Conservation (phyloP, 2,329 filamentous ascomycete species). For the Rhynchosporium graminicola region DNA sequence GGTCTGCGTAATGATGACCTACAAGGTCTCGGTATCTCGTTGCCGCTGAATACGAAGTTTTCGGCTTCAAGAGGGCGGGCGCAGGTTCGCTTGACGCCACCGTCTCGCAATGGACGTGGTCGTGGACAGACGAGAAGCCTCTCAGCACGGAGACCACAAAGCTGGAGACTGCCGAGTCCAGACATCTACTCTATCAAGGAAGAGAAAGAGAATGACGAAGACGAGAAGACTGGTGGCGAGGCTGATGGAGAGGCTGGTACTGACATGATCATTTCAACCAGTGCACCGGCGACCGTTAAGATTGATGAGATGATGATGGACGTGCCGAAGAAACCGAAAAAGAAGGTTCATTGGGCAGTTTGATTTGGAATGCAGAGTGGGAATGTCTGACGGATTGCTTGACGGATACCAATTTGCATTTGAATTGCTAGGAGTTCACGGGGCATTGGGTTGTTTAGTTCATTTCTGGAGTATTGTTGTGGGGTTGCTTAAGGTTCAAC, state of each 20-base stretch:
- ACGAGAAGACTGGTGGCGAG: slow-evolving; percentile 19
- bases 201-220: slow-evolving; percentile 34
- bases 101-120: slow-evolving; percentile 24
- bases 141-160: slow-evolving; percentile 32
- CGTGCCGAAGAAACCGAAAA: slow-evolving; percentile 36
- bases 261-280: slow-evolving; percentile 21
- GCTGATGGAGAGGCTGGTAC: not conserved
- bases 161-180: slow-evolving; percentile 39
- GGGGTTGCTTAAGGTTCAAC: too few relatives aligned
- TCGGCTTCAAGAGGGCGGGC: slow-evolving; percentile 33
- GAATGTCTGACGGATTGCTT: not conserved
- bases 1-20: slow-evolving; percentile 22
- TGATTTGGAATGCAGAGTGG: slow-evolving; percentile 20
- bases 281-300: slow-evolving; percentile 26
- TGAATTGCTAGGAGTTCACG: slow-evolving; percentile 19
- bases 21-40: slow-evolving; percentile 34
- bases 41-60: slow-evolving; percentile 24
- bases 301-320: slow-evolving; percentile 24
- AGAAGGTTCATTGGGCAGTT: slow-evolving; percentile 39
- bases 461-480: not conserved
- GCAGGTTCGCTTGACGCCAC: slow-evolving; percentile 28
- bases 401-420: slow-evolving; percentile 9
- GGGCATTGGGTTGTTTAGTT: not conserved
- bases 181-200: slow-evolving; percentile 39
- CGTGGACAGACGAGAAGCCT: slow-evolving; percentile 35